Evolutionary conservation across 192 early-diverging fungal genomes (phyloP), one percentile per base, ranked within the genome.

Genomic region (Coemansia sp.): DNA sequence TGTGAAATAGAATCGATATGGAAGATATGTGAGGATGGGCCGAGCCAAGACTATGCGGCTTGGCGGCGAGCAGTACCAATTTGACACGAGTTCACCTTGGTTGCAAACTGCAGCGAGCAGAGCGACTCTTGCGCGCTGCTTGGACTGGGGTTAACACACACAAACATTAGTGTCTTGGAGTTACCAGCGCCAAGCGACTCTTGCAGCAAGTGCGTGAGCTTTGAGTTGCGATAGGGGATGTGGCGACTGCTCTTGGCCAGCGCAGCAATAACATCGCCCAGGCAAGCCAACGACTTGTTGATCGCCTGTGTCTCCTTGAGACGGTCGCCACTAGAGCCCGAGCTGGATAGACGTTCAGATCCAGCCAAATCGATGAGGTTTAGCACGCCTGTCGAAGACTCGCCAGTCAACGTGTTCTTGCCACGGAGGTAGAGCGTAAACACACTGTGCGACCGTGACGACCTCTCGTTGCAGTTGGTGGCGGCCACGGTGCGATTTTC

Each of bases 131-230:
- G 81, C 41, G 95, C 86, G 76, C 89, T 92, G 45, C 80, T 75
- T n/a, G 85, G 69, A 51, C 92, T 74, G n/a, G 97, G 97, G 21
- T 89, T 92, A 36, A 99, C 87, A 62, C 97, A 97, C 16, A 99
- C 97, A 90, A 99, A 97, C 97, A 99, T 99, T 19, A 98, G 86
- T 10, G 95, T 97, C 78, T 99, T 99, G 73, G 91, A 92, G 68
- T 97, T 98, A 17, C 97, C 97, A 1, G 70, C 74, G 42, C 93
- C 92, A 9, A 88, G 71, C 4, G 79, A 89, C 66, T 86, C 77
- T 56, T 86, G 85, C 57, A 89, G 70, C 63, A 90, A 65, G 40
- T 81, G 79, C 19, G 75, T 84, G 62, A 95, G 84, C 83, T 96
- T 95, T 7, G 95, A 96, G 85, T 99, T 95, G 63, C 97, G 84